Percentiles rank a stretch among this genome's conserved stretches.
phyloP scores from a whole-genome alignment of 345 rosid species.

The Citrus unshiu region DNA sequence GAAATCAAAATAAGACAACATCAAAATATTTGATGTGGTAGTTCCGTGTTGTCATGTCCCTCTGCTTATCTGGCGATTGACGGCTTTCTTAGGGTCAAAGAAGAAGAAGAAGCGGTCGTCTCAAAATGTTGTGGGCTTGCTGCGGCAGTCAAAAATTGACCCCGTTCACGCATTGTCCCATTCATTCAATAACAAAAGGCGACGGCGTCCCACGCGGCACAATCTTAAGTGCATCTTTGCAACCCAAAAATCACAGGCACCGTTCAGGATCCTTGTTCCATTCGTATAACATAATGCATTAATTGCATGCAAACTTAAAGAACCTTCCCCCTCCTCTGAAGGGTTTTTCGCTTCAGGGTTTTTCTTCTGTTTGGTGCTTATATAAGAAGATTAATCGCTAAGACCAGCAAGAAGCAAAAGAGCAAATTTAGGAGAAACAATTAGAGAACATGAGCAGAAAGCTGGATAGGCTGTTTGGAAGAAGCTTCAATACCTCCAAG shows the following conservation, averaged over 20 bases:
- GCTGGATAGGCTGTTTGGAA: slow-evolving; percentile 32
- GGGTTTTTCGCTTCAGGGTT: background rate
- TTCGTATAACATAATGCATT: background rate
- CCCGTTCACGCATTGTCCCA: background rate
- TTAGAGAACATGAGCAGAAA: slow-evolving; percentile 17
- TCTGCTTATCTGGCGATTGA: background rate
- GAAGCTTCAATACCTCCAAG: slow-evolving; percentile 35
- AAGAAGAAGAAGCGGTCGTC: background rate
- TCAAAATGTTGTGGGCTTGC: background rate
- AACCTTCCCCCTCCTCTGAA: background rate
- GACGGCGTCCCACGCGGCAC: background rate
- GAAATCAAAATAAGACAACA: background rate
- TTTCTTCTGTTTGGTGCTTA: background rate
- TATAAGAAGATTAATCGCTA: background rate
- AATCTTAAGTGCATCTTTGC: background rate
- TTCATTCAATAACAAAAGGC: background rate
- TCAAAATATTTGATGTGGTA: background rate
- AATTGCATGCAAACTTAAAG: too few relatives aligned
- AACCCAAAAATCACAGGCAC: background rate
- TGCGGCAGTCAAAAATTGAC: background rate
- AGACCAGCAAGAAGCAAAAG: background rate
- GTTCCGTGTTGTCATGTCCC: background rate
- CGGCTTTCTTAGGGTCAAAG: background rate
- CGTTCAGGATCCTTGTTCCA: background rate
- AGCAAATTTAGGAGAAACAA: background rate